A percentile compares a stretch with the other conserved stretches of the same genome.
Conservation (phyloP, 2,329 filamentous ascomycete species). For the Alternaria novae-zelandiae region DNA sequence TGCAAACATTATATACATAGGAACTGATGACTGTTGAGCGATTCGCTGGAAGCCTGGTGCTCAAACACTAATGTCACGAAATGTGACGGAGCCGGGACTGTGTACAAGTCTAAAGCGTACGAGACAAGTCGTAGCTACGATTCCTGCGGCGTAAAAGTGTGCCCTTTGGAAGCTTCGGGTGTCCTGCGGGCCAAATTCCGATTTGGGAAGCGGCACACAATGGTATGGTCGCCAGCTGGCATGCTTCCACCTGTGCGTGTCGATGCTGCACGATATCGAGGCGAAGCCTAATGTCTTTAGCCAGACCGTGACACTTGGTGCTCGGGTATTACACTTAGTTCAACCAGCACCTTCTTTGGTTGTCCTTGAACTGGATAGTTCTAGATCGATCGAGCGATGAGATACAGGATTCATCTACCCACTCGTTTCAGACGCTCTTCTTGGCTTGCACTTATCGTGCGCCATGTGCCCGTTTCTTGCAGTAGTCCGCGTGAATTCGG, state of each 20-base stretch:
- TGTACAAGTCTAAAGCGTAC: background rate
- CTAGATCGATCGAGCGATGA: background rate
- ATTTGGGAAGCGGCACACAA: background rate
- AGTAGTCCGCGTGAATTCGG: constrained; percentile 88
- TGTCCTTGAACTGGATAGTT: background rate
- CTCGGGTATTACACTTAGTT: background rate
- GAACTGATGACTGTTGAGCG: constrained; percentile 7
- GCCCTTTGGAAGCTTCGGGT: background rate
- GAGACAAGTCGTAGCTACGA: background rate
- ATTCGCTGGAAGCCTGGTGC: constrained; percentile 8
- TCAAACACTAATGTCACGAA: background rate
- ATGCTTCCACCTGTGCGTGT: background rate
- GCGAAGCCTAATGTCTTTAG: background rate
- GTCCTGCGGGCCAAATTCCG: background rate
- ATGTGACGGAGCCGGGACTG: background rate
- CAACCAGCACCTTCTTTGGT: background rate
- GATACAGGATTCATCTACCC: constrained; percentile 16
- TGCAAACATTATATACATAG: background rate
- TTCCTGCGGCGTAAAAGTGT: background rate
- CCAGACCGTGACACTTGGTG: background rate
- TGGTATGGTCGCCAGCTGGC: background rate
- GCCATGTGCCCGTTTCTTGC: constrained; percentile 85
- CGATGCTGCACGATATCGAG: background rate
- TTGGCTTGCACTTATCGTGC: constrained; percentile 91
- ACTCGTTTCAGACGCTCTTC: constrained; percentile 55